phyloP scores from a whole-genome alignment of 2,329 filamentous ascomycete genomes.

The Ophiostoma angusticollis region DNA sequence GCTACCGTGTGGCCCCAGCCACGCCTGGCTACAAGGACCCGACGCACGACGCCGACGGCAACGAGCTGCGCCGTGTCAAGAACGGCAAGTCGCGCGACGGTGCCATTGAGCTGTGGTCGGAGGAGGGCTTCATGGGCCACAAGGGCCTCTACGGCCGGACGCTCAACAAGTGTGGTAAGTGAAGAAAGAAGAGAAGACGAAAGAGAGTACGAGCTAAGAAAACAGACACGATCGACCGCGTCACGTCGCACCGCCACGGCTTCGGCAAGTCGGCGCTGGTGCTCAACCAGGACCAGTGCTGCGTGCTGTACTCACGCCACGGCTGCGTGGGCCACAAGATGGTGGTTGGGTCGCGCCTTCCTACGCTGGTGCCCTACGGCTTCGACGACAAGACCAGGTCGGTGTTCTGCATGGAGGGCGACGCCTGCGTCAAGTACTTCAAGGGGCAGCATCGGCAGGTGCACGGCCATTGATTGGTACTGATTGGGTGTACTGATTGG shows the following conservation, averaged over 20 bases:
- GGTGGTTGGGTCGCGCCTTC: background rate
- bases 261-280: constrained; percentile 6
- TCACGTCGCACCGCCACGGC: background rate
- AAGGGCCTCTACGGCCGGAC: background rate
- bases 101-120: constrained; percentile 6
- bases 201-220: too few species aligned
- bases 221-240: constrained; percentile 4
- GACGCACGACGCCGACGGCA: background rate
- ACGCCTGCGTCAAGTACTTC: background rate
- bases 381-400: constrained; percentile 6
- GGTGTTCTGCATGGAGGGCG: constrained; percentile 3
- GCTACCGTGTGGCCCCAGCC: too few species aligned
- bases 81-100: background rate
- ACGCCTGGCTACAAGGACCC: background rate
- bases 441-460: too few species aligned
- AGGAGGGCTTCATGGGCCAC: constrained; percentile 2
- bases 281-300: background rate
- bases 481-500: too few species aligned
- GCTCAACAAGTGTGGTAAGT: background rate
- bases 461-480: too few species aligned
- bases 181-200: too few species aligned
- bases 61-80: background rate
- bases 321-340: constrained; percentile 6
- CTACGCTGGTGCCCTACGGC: constrained; percentile 5
- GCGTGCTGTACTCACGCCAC: constrained; percentile 1